Evolutionary conservation across 805 yeast genomes (phyloP).

Genomic region (Isabelozyma rhagii): DNA sequence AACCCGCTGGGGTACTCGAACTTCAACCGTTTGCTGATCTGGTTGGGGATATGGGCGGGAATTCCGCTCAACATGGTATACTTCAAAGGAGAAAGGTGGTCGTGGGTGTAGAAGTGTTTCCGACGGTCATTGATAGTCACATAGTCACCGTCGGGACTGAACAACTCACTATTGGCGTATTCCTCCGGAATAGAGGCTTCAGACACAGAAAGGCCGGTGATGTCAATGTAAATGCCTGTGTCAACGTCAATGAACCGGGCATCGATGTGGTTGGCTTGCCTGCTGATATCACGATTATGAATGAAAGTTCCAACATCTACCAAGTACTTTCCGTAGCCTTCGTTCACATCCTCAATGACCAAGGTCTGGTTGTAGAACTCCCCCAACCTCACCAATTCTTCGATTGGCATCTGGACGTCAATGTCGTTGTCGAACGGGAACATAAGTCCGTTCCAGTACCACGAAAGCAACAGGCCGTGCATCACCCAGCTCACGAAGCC

Average conservation of each 20-base stretch:
- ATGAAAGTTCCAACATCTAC: slow-evolving; percentile 27
- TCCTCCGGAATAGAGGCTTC: slow-evolving; percentile 13
- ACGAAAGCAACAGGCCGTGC: slow-evolving; percentile 25
- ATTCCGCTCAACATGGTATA: slow-evolving; percentile 53
- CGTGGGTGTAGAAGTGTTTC: slow-evolving; percentile 48
- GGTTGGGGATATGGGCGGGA: slow-evolving; percentile 13
- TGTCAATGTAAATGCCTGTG: slow-evolving; percentile 57
- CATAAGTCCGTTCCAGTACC: slow-evolving; percentile 30
- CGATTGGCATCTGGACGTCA: slow-evolving; percentile 26
- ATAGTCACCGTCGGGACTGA: slow-evolving; percentile 16
- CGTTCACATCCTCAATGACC: slow-evolving; percentile 28
- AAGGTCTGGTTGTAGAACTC: slow-evolving; percentile 22
- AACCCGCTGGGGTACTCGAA: slow-evolving; percentile 17
- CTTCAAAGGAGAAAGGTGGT: slow-evolving; percentile 50
- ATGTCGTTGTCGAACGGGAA: slow-evolving; percentile 28
- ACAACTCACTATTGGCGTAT: slow-evolving; percentile 6
- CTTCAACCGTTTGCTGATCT: slow-evolving; percentile 8
- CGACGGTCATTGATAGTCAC: slow-evolving; percentile 48
- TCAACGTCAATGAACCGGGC: slow-evolving; percentile 57
- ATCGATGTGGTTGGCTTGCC: slow-evolving; percentile 24
- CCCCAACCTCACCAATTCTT: slow-evolving; percentile 18
- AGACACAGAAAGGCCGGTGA: slow-evolving; percentile 42
- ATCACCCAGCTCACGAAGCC: slow-evolving; percentile 24
- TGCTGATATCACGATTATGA: slow-evolving; percentile 20
- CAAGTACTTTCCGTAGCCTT: slow-evolving; percentile 23